Percentiles rank a stretch among this genome's conserved stretches.
phyloP scores from a whole-genome alignment of 139 green algal species.

The Chlamydomonas applanata region DNA sequence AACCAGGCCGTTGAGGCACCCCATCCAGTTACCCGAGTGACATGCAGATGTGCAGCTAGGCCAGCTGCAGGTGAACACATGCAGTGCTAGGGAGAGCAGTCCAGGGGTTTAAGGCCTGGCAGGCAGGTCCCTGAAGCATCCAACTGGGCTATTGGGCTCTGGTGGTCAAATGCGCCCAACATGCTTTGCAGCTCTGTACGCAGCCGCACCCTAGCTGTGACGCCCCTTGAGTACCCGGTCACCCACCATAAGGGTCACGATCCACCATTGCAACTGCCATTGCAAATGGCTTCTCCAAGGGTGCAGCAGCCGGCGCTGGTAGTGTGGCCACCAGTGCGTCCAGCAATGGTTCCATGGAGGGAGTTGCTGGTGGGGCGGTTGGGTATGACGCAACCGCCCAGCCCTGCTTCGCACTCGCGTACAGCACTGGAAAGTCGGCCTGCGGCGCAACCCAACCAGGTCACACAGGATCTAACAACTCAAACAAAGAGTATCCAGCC shows the following conservation, averaged over 20 bases:
- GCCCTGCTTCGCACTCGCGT: conserved; percentile 65
- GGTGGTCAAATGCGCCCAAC: background rate
- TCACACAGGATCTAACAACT: too few relatives aligned
- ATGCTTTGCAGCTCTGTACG: background rate
- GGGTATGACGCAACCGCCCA: background rate
- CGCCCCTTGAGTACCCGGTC: too few relatives aligned
- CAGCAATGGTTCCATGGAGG: conserved; percentile 76
- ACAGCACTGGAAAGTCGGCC: conserved; percentile 84
- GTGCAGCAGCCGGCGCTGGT: conserved; percentile 48
- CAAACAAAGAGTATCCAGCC: too few relatives aligned
- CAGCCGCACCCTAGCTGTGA: too few relatives aligned
- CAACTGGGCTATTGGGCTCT: background rate
- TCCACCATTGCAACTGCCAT: conserved; percentile 88
- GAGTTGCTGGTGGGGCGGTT: background rate
- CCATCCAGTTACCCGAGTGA: too few relatives aligned
- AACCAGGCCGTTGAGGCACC: background rate
- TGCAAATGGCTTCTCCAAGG: conserved; percentile 52
- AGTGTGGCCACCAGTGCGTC: conserved; percentile 71
- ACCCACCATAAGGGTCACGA: conserved; percentile 61
- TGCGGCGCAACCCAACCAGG: too few relatives aligned
- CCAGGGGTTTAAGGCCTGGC: too few relatives aligned
- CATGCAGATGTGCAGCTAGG: background rate
- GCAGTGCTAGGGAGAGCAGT: too few relatives aligned
- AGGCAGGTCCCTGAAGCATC: background rate
- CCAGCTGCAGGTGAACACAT: too few relatives aligned